A percentile compares a stretch with the other conserved stretches of the same genome.
phyloP scores from a whole-genome alignment of 2,329 filamentous ascomycete genomes.

The Byssochlamys sp. region DNA sequence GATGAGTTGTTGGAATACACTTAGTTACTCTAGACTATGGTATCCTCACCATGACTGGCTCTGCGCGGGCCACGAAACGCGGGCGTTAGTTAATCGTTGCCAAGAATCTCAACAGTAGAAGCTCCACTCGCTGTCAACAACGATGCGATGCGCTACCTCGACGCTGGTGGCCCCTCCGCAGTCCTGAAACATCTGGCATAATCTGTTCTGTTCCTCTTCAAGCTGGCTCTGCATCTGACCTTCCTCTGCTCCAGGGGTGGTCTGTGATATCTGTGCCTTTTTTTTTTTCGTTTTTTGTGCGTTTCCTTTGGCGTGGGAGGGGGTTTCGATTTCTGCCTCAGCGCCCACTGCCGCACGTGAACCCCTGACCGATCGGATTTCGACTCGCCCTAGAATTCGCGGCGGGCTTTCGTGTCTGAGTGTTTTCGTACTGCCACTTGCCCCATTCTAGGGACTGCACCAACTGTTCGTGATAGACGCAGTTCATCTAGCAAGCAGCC shows the following conservation, averaged over 20 bases:
- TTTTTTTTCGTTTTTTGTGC: not conserved
- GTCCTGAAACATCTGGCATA: not conserved
- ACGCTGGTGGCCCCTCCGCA: not conserved
- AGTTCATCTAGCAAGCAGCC: conserved; percentile 11
- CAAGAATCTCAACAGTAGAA: not conserved
- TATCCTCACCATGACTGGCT: not conserved
- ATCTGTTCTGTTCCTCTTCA: not conserved
- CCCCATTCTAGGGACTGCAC: not conserved
- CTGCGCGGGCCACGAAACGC: not conserved
- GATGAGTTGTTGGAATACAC: not conserved
- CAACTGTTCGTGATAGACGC: conserved; percentile 1
- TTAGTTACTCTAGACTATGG: no score
- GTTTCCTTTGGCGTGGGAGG: not conserved
- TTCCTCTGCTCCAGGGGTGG: not conserved
- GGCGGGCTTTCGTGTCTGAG: not conserved
- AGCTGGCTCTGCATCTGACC: not conserved
- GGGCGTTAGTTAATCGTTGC: not conserved
- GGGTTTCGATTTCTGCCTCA: not conserved
- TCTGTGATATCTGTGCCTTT: not conserved
- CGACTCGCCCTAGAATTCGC: not conserved
- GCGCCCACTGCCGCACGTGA: not conserved
- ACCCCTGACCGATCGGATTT: conserved; percentile 7
- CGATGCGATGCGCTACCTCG: not conserved
- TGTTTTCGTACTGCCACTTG: not conserved
- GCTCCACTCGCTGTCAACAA: conserved; percentile 2